Evolutionary conservation across 2,329 filamentous ascomycete genomes (phyloP), one percentile per base, ranked within the genome.

Genomic region (Aciculosporium take): DNA sequence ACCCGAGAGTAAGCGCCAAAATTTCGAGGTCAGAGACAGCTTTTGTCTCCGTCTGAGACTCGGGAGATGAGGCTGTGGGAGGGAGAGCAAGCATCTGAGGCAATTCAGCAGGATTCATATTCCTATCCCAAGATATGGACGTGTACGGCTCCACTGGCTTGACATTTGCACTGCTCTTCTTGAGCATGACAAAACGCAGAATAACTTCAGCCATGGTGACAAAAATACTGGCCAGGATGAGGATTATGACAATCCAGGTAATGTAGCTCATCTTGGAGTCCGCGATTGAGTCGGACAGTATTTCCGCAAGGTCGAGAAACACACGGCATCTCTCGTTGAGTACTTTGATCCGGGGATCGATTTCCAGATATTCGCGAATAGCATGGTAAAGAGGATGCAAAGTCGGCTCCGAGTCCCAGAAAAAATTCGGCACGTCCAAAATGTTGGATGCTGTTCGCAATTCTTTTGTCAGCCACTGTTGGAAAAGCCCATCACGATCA

Each of bases 351-450:
- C 91, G 85, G 7, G 83, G 86, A 55, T 94, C 89, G 59, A 98
- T 96, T 57, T 98, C 91, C 46, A 98, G 81, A 57, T 98, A 98
- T 60, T 96, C 91, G 53, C 91, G 84, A 39, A 96, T 86, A 45
- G 88, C 91, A 45, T 78, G 80, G 66, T 98, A 98, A 23, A 98
- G 78, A 0, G 91, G 91, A 58, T 95, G 86, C 0, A 98, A 72
- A 0, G 86, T 95, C 15, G 91, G 91, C 58, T 98, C 91, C 9
- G 84, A 84, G 59, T 96, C 88, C 91, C 91, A 98, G 71, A 96
- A 94, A 71, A 95, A 95, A 58, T 89, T 93, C 46, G 89, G 89
- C 1, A 93, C 86, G 60, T 95, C 88, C 44, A 95, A 81, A 59
- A 95, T 89, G 57, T 96, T 96, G 17, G 84, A 94, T 45, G 87